phyloP scores from a whole-genome alignment of 73 alveolate species.

The Tetrahymena malaccensis region DNA sequence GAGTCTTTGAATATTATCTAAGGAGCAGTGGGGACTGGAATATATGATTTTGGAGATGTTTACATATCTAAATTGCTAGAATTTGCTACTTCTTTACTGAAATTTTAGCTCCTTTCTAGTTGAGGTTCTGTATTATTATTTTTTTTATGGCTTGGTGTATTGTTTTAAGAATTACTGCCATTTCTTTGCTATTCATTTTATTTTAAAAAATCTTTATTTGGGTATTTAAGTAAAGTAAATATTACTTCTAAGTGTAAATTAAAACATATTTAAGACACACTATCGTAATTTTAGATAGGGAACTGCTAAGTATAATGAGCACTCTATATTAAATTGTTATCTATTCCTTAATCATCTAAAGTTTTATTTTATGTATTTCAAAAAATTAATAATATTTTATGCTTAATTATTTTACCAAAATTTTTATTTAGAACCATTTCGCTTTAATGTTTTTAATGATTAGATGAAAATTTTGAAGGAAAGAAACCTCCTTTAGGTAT shows the following conservation, averaged over 20 bases:
- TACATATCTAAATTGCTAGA: neutral
- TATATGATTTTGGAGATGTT: neutral
- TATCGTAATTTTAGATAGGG: neutral
- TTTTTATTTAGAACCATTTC: neutral
- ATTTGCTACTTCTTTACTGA: neutral
- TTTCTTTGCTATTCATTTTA: neutral
- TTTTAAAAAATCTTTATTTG: neutral
- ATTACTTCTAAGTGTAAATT: neutral
- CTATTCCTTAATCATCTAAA: neutral
- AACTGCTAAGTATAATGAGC: neutral
- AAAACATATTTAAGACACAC: neutral
- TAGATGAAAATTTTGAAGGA: neutral
- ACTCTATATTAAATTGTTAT: neutral
- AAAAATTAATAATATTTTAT: neutral
- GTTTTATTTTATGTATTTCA: no score
- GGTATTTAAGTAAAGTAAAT: neutral
- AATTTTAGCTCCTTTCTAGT: neutral
- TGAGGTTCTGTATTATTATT: neutral
- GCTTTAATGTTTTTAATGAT: neutral
- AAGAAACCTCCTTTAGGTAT: neutral
- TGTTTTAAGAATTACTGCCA: neutral
- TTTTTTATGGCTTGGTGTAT: neutral
- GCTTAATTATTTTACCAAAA: neutral
- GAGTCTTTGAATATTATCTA: neutral
- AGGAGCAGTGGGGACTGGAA: neutral